phyloP scores from a whole-genome alignment of 2,329 filamentous ascomycete genomes.

The Sporothrix curviconia region DNA sequence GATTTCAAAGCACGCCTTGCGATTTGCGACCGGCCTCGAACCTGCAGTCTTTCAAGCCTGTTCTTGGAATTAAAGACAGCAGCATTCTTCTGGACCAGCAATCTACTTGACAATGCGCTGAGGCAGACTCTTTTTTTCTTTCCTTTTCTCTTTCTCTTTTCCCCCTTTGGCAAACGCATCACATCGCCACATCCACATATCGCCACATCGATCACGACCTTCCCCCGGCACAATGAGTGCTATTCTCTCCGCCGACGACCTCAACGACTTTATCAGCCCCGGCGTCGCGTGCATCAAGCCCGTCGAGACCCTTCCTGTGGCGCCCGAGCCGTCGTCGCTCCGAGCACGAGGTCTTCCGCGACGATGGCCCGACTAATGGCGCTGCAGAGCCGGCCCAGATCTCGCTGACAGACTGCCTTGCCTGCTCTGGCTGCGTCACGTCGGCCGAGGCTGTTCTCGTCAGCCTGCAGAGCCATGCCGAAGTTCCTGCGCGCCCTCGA shows the following conservation, averaged over 20 bases:
- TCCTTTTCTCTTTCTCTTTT: not conserved
- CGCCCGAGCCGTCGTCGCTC: slow-evolving; percentile 38
- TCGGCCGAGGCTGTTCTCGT: slow-evolving; percentile 97
- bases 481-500: slow-evolving; percentile 82
- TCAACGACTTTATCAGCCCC: slow-evolving; percentile 98
- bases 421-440: slow-evolving; percentile 95
- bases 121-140: not conserved
- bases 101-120: too few relatives aligned
- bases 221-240: slow-evolving; percentile 68
- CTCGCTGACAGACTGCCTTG: slow-evolving; percentile 92
- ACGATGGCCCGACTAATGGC: slow-evolving; percentile 61
- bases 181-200: not conserved
- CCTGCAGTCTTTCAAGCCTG: too few relatives aligned
- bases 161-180: not conserved
- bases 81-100: too few relatives aligned
- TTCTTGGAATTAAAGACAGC: too few relatives aligned
- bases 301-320: slow-evolving; percentile 77
- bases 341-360: slow-evolving; percentile 87
- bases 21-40: not conserved
- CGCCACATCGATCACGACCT: too few relatives aligned
- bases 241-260: slow-evolving; percentile 90
- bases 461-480: slow-evolving; percentile 84
- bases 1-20: slow-evolving; percentile 16
- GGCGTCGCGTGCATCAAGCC: slow-evolving; percentile 98
- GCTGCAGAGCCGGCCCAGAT: slow-evolving; percentile 71